Conservation (phyloP, 805 yeast species). For the Dipodascopsis uninucleata region DNA sequence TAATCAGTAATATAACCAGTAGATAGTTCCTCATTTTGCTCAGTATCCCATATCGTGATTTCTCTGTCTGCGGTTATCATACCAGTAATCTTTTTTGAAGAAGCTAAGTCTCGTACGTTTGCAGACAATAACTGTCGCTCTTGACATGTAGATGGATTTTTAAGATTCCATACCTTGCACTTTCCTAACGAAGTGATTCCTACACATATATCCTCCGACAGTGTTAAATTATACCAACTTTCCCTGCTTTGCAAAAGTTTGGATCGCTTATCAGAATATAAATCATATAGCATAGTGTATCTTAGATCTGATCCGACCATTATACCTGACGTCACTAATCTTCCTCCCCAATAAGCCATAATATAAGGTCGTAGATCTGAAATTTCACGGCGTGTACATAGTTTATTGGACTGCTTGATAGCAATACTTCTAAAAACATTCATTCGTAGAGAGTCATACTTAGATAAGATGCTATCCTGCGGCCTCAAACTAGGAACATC, state of each 20-base stretch:
- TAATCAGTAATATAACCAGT: conserved; percentile 6
- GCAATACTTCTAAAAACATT: conserved; percentile 23
- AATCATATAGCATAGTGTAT: conserved; percentile 22
- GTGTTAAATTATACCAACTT: conserved; percentile 27
- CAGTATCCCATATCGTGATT: conserved; percentile 27
- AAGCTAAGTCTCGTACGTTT: conserved; percentile 25
- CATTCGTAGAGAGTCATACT: conserved; percentile 17
- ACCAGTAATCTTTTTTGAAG: conserved; percentile 16
- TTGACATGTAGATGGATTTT: conserved; percentile 23
- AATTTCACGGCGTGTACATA: conserved; percentile 22
- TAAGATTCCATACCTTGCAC: conserved; percentile 22
- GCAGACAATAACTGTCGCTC: conserved; percentile 25
- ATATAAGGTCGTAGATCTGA: conserved; percentile 22
- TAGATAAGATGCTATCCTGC: conserved; percentile 11
- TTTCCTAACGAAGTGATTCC: conserved; percentile 27
- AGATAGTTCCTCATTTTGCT: conserved; percentile 14
- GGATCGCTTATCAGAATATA: conserved; percentile 24
- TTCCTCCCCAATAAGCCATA: conserved; percentile 28
- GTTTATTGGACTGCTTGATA: conserved; percentile 21
- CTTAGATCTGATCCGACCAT: conserved; percentile 25
- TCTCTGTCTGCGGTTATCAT: conserved; percentile 22
- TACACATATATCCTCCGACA: conserved; percentile 25
- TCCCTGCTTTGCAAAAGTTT: conserved; percentile 26
- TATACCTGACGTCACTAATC: conserved; percentile 23
- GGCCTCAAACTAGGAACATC: conserved; percentile 25